Evolutionary conservation across 2,329 filamentous ascomycete species (phyloP).

Genomic region (Pseudogymnoascus sp.): DNA sequence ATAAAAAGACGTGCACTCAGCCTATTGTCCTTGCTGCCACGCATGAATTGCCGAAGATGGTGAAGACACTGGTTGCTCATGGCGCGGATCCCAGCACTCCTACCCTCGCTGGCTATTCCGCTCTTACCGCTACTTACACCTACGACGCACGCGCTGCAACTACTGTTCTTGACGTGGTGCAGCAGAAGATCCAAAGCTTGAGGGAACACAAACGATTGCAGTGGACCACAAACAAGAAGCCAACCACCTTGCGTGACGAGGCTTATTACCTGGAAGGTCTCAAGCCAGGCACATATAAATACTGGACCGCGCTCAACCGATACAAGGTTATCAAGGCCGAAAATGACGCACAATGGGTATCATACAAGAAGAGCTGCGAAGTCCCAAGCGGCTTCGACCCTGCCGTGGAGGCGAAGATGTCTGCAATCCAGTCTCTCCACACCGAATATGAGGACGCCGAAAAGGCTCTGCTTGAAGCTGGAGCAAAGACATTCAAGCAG

Average conservation of each 20-base stretch:
- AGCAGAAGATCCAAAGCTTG: conserved; percentile 43
- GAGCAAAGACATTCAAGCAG: conserved; percentile 60
- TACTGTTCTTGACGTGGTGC: conserved; percentile 55
- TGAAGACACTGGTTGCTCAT: conserved; percentile 46
- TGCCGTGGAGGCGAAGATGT: conserved; percentile 44
- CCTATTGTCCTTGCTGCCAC: conserved; percentile 57
- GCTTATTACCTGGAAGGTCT: conserved; percentile 43
- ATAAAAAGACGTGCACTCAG: conserved; percentile 46
- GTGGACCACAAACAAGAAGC: conserved; percentile 10
- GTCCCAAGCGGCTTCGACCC: conserved; percentile 25
- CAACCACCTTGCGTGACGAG: conserved; percentile 35
- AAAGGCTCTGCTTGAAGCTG: conserved; percentile 43
- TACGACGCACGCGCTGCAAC: conserved; percentile 28
- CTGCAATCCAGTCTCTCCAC: conserved; percentile 45
- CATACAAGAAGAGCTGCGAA: conserved; percentile 28
- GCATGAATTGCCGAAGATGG: conserved; percentile 41
- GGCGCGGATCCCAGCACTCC: conserved; percentile 61
- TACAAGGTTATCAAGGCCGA: conserved; percentile 22
- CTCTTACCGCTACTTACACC: conserved; percentile 30
- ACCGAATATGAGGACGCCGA: conserved; percentile 49
- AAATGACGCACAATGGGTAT: conserved; percentile 29
- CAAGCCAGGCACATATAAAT: conserved; percentile 49
- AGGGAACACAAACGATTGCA: conserved; percentile 22
- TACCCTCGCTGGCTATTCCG: conserved; percentile 32
- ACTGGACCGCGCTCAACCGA: conserved; percentile 42